Conservation (phyloP, 257 asterid species). For the Parsonsia alboflavescens region DNA sequence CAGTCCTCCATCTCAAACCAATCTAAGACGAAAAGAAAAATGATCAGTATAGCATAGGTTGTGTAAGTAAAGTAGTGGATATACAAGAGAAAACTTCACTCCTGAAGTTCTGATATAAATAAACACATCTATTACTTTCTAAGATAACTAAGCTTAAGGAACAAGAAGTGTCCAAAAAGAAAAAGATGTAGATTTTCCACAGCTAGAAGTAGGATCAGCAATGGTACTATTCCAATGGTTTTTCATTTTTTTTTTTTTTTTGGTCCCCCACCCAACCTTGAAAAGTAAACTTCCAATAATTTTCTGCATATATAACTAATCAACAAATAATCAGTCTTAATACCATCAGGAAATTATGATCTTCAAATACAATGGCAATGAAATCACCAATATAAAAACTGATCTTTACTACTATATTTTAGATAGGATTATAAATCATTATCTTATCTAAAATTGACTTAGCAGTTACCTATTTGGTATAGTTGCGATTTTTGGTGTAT, state of each 20-base stretch:
- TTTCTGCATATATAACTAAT: neutral
- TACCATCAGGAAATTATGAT: neutral
- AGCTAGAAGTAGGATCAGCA: neutral
- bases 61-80: neutral
- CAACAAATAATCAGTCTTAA: neutral
- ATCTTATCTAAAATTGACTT: too few species aligned
- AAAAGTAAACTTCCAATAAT: neutral
- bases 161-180: too few species aligned
- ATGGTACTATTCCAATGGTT: too few species aligned
- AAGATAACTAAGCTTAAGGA: too few species aligned
- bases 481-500: too few species aligned
- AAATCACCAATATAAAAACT: neutral
- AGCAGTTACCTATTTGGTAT: too few species aligned
- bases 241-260: neutral
- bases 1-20: slow-evolving; percentile 99
- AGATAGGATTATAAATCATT: too few species aligned
- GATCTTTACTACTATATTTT: too few species aligned
- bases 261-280: too few species aligned
- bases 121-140: neutral
- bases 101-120: neutral
- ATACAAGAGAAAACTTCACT: neutral
- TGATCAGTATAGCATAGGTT: slow-evolving; percentile 12
- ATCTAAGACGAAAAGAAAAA: slow-evolving; percentile 38
- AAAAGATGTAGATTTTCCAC: neutral
- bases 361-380: neutral